Evolutionary conservation across 2,329 filamentous ascomycete species (phyloP).

Genomic region (Pyrenochaeta sp.): DNA sequence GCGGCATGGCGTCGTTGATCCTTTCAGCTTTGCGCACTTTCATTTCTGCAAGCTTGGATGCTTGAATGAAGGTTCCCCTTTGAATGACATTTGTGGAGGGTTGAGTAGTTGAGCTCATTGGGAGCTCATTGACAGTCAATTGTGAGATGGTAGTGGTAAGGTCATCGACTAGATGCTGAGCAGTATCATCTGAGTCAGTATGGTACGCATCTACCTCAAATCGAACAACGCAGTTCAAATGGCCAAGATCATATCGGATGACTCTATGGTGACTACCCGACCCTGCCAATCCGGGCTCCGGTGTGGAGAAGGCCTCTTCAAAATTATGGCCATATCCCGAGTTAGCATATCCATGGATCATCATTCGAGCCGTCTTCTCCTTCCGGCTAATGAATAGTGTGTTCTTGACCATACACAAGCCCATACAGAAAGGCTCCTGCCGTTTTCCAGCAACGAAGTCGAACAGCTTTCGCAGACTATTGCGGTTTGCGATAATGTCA

Average conservation of each 20-base stretch:
- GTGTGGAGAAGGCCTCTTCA: slow-evolving; percentile 35
- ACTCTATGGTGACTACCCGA: slow-evolving; percentile 28
- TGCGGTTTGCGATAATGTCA: slow-evolving; percentile 30
- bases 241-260: slow-evolving; percentile 25
- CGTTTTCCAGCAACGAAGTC: slow-evolving; percentile 26
- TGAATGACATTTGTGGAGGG: slow-evolving; percentile 1
- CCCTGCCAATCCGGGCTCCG: slow-evolving; percentile 20
- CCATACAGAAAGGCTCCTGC: slow-evolving; percentile 40
- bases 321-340: slow-evolving; percentile 44
- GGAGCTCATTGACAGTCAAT: background rate
- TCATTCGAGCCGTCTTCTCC: slow-evolving; percentile 23
- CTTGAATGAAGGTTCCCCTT: slow-evolving; percentile 6
- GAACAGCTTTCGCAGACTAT: slow-evolving; percentile 27
- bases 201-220: slow-evolving; percentile 33
- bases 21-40: slow-evolving; percentile 16
- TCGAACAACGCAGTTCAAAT: slow-evolving; percentile 22
- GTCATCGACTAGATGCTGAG: slow-evolving; percentile 7
- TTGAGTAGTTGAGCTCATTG: background rate
- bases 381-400: slow-evolving; percentile 47
- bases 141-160: slow-evolving; percentile 6
- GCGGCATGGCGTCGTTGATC: slow-evolving; percentile 15
- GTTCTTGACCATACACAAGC: slow-evolving; percentile 40
- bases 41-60: slow-evolving; percentile 23
- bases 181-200: slow-evolving; percentile 4
- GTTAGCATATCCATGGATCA: slow-evolving; percentile 18